These are phyloP conservation scores for Lumnitzera racemosa DNA, from an alignment of 345 rosid genomes.

Conservation along the genomic window DNA sequence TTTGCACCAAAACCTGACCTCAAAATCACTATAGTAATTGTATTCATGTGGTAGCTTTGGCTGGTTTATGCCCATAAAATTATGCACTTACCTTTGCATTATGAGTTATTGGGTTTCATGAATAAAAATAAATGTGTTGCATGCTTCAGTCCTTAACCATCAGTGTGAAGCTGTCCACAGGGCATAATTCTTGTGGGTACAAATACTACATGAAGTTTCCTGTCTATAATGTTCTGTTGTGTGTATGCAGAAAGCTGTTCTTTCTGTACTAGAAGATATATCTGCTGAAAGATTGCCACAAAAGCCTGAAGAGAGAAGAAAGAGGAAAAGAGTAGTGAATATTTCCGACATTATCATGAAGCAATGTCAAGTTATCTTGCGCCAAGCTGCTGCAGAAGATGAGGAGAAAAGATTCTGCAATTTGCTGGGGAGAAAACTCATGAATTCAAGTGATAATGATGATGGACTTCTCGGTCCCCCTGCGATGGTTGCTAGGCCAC, in stretches of 20 bases:
- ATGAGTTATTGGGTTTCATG: no score
- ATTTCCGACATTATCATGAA: conserved; percentile 80
- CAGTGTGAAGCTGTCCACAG: no score
- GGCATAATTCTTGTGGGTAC: no score
- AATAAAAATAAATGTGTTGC: no score
- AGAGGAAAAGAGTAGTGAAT: conserved; percentile 41
- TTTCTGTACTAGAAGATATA: conserved; percentile 75
- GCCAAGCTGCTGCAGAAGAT: conserved; percentile 74
- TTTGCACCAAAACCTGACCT: no score
- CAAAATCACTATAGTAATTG: no score
- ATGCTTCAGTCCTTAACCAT: no score
- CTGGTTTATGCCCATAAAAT: no score
- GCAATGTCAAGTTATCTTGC: conserved; percentile 77
- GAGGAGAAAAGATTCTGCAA: conserved; percentile 81
- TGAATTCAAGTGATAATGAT: conserved; percentile 66
- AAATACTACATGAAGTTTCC: no score
- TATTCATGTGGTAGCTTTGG: no score
- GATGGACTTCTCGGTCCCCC: conserved; percentile 98
- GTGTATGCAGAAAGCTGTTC: conserved; percentile 82
- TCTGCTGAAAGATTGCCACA: conserved; percentile 35
- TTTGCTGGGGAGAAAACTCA: conserved; percentile 71
- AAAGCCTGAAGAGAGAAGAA: conserved; percentile 43
- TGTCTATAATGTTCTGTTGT: background rate
- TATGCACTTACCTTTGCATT: no score
- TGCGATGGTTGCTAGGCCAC: conserved; percentile 89